Evolutionary conservation across 1,139 yeast species (phyloP), one percentile per base, ranked within the genome.

Genomic region (Blastobotrys indianensis): DNA sequence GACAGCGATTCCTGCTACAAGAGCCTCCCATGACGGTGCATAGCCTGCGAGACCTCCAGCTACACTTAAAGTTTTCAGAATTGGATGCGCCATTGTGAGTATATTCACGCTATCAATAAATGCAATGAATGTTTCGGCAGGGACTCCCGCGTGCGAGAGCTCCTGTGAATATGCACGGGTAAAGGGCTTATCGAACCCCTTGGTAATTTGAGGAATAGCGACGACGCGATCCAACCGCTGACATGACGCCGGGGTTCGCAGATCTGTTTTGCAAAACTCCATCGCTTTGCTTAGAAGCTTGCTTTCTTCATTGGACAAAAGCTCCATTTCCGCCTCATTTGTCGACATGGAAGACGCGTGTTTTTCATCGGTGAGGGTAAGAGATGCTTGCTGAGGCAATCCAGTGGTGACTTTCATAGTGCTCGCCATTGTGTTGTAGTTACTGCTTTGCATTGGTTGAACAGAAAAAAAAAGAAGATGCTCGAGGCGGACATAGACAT

Each of bases 21-120:
- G 3, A 31, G 33, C 12, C 5, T n/a, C 15, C 15, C 12, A 31
- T n/a, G 15, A 4, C 15, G 39, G 39, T 5, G 28, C 15, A n/a
- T 11, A 15, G 20, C 32, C 12, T 5, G 28, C 31, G 25, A 28
- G 10, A 15, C 11, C 6, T 5, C 39, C 39, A 16, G 39, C 39
- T 20, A 37, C 6, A n/a, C 32, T 37, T 10, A 31, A 16, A 12
- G 39, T 28, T 23, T 20, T 12, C 15, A 37, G 25, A 4, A 31
- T 16, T 12, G 32, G 39, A 11, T 28, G 23, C 3, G 39, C 10
- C 31, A 37, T 15, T 2, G 39, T 25, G 4, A 11, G 6, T 17
- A 15, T 15, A 12, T 38, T 38, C 28, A 38, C 8, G 10, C 41
- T 15, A 28, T 38, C 32, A 7, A 38, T 29, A 25, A 38, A 38